Base-by-base conservation (phyloP, 305 asterid genomes). In the Stenogyne calaminthoides region DNA sequence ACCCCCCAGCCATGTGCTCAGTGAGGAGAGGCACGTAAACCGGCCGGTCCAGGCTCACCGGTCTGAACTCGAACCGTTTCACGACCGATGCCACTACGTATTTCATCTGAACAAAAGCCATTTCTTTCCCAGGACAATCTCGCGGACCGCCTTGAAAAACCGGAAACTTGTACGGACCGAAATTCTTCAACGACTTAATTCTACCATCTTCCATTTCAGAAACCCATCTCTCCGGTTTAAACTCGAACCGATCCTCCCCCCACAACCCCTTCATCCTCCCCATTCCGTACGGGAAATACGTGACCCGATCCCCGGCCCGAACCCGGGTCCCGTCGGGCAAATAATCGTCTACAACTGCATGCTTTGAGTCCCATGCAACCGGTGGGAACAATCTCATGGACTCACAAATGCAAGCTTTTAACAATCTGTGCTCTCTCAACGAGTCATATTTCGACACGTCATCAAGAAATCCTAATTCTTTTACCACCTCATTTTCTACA, bases 101-200 rank as follows among this genome's bases (percentile, higher is more conserved):
- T 81, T 81, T 86, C 91, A 90, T 90, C 74, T 90, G 92, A 46
- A 83, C 27, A 42, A 90, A 86, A 3, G 96, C 90, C 86, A 88
- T 66, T 63, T 88, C 95, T 44, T 84, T 87, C 0, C 95, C 92
- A 0, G 80, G 85, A 79, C 96, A 90, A 0, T 84, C 86, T 64
- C 95, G 84, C 18, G 91, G 91, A 71, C 95, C 96, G 52, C 92
- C 96, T 60, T 90, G 96, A 75, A 90, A 90, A 7, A 90, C 92
- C 2, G 96, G 87, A 76, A 76, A 88, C 76, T 79, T 84, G 51
- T 85, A 90, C 18, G 92, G 87, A 6, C 81, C 57, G 1, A 79
- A 70, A 55, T 83, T 86, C 72, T 75, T 86, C 18, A 87, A 66
- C 3, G 78, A 67, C 52, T 60, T 71, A 18, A 82, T 39, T n/a